phyloP scores from a whole-genome alignment of 2,329 filamentous ascomycete species.

The Myriosclerotinia duriaeana region DNA sequence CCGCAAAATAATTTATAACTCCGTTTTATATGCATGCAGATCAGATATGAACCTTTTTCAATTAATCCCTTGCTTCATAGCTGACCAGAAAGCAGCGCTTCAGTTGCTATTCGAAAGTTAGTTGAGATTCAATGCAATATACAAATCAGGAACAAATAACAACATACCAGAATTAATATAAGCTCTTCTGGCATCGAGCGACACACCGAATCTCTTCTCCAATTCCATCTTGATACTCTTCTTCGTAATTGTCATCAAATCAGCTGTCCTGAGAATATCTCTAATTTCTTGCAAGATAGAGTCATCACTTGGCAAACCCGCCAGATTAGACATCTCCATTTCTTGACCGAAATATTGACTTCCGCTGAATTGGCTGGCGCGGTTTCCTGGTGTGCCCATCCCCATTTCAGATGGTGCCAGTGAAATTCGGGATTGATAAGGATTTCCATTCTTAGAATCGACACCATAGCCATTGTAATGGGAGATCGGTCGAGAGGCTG shows the following conservation, averaged over 20 bases:
- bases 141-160: not conserved
- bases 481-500: constrained; percentile 52
- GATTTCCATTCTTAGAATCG: constrained; percentile 39
- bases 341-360: constrained; percentile 61
- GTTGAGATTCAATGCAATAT: constrained; percentile 1
- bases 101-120: constrained; percentile 57
- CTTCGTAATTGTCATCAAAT: constrained; percentile 98
- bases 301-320: constrained; percentile 79
- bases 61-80: constrained; percentile 47
- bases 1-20: constrained; percentile 5
- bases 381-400: constrained; percentile 43
- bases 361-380: constrained; percentile 40
- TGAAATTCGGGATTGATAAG: constrained; percentile 67
- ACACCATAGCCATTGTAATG: constrained; percentile 35
- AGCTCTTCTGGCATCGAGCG: constrained; percentile 80
- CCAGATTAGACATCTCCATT: constrained; percentile 70
- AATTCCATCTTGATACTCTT: constrained; percentile 95
- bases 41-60: not conserved
- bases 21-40: constrained; percentile 20
- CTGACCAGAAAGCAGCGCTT: constrained; percentile 75
- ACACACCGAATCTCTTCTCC: constrained; percentile 84
- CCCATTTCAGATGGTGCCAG: constrained; percentile 67
- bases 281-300: constrained; percentile 89
- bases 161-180: constrained; percentile 90
- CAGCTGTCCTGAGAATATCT: constrained; percentile 85